phyloP scores from a whole-genome alignment of 2,329 filamentous ascomycete species.

The Scedosporium minutisporum region DNA sequence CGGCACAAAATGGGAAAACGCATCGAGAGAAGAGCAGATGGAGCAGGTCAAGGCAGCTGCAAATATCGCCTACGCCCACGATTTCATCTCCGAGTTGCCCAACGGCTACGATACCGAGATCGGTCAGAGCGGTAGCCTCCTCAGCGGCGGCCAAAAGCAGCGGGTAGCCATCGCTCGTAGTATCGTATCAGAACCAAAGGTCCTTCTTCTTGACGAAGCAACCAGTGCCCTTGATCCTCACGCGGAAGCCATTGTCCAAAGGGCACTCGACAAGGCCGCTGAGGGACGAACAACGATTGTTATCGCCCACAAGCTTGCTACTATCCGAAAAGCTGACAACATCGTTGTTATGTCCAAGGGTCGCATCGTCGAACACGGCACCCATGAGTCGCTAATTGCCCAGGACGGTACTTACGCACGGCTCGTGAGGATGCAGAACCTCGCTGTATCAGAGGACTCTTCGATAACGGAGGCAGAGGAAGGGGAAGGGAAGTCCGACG shows the following conservation, averaged over 20 bases:
- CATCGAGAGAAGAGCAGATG: constrained; percentile 31
- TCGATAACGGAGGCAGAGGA: background rate
- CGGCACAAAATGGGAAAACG: constrained; percentile 24
- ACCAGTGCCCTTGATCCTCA: constrained; percentile 47
- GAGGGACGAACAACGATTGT: constrained; percentile 54
- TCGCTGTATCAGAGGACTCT: constrained; percentile 16
- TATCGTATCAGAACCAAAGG: constrained; percentile 52
- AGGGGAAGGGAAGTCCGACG: constrained; percentile 6
- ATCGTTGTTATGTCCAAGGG: constrained; percentile 57
- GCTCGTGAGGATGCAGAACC: constrained; percentile 35
- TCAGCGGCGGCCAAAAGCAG: constrained; percentile 60
- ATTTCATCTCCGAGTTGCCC: constrained; percentile 41
- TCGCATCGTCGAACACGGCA: constrained; percentile 49
- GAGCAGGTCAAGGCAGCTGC: constrained; percentile 37
- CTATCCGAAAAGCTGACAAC: constrained; percentile 51
- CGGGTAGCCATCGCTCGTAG: constrained; percentile 57
- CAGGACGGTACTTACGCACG: constrained; percentile 37
- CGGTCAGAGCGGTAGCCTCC: constrained; percentile 53
- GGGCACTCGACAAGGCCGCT: constrained; percentile 43
- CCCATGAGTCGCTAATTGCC: constrained; percentile 46
- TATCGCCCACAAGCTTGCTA: constrained; percentile 53
- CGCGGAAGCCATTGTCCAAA: constrained; percentile 42
- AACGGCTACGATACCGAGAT: constrained; percentile 51
- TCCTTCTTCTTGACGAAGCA: constrained; percentile 60
- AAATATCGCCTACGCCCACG: constrained; percentile 40